These are phyloP conservation scores for Sarocladiaceae sp. DNA, from an alignment of 2,329 filamentous ascomycete genomes.

Conservation along the genomic window DNA sequence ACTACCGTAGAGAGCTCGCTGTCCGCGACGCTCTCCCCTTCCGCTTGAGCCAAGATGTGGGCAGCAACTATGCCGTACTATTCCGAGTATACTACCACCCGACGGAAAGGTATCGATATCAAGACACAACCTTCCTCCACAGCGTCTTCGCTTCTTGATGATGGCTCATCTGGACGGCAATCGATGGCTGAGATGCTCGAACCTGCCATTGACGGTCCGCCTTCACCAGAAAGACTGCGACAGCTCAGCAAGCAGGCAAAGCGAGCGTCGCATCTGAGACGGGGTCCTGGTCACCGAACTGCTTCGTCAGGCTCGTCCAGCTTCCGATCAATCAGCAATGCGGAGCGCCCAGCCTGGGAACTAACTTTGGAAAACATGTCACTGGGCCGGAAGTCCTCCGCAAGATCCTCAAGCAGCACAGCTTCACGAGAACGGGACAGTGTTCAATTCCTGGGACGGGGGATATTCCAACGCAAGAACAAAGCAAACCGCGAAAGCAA, in stretches of 20 bases:
- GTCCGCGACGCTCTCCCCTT: neutral
- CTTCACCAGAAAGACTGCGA: conserved; percentile 56
- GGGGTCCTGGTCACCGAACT: conserved; percentile 26
- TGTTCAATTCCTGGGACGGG: conserved; percentile 54
- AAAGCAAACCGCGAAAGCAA: conserved; percentile 47
- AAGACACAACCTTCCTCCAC: neutral
- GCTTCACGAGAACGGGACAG: conserved; percentile 53
- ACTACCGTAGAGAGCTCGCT: neutral
- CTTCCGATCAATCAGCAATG: conserved; percentile 39
- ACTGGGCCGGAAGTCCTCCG: conserved; percentile 53
- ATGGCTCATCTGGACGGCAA: neutral
- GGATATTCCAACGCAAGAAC: conserved; percentile 52
- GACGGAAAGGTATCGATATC: conserved; percentile 2
- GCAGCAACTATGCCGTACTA: conserved; percentile 9
- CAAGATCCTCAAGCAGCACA: conserved; percentile 50
- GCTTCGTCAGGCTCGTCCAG: conserved; percentile 55
- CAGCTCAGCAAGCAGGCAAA: conserved; percentile 57
- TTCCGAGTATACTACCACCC: conserved; percentile 4
- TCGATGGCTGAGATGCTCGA: conserved; percentile 39
- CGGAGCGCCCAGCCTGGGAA: conserved; percentile 47
- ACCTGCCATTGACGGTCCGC: conserved; percentile 56
- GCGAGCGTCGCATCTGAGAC: conserved; percentile 40
- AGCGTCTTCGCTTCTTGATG: conserved; percentile 1
- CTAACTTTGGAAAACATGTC: conserved; percentile 41
- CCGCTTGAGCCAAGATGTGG: conserved; percentile 3